Conservation (phyloP, 768 basidiomycete genomes). For the Russula sp. region DNA sequence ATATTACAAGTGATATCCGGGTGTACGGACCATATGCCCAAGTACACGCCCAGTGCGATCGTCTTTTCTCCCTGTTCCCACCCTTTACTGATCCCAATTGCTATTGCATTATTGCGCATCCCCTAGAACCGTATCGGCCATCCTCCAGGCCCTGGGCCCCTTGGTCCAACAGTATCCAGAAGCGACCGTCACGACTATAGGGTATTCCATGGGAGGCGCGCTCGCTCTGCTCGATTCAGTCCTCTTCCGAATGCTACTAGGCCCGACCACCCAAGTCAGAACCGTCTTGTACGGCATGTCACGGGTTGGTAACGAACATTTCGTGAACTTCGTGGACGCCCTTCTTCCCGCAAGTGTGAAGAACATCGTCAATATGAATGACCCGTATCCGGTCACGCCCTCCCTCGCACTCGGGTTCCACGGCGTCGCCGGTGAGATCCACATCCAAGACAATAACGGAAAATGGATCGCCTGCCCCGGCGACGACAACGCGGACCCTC, state of each 20-base stretch:
- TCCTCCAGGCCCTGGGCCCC: slow-evolving; percentile 42
- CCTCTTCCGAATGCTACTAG: slow-evolving; percentile 33
- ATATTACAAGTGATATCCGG: slow-evolving; percentile 36
- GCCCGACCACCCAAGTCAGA: slow-evolving; percentile 37
- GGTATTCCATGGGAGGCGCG: slow-evolving; percentile 38
- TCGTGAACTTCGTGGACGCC: slow-evolving; percentile 30
- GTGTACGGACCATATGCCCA: slow-evolving; percentile 55
- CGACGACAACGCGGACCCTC: not conserved
- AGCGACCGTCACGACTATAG: slow-evolving; percentile 43
- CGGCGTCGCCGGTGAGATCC: slow-evolving; percentile 53
- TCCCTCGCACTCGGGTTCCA: slow-evolving; percentile 43
- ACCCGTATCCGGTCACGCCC: slow-evolving; percentile 55
- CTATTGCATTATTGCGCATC: not conserved
- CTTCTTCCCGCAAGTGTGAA: slow-evolving; percentile 32
- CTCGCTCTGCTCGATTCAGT: slow-evolving; percentile 35
- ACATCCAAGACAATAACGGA: slow-evolving; percentile 44
- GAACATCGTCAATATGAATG: slow-evolving; percentile 41
- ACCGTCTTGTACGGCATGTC: slow-evolving; percentile 48
- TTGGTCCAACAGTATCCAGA: slow-evolving; percentile 40
- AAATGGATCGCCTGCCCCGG: slow-evolving; percentile 45
- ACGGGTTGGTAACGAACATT: slow-evolving; percentile 45
- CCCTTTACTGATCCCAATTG: not conserved
- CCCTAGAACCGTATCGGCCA: slow-evolving; percentile 40
- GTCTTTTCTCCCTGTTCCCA: not conserved
- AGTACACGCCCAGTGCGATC: slow-evolving; percentile 40